A percentile compares a stretch with the other conserved stretches of the same genome.
phyloP scores from a whole-genome alignment of 2,329 filamentous ascomycete genomes.

The Alternaria metachromatica region DNA sequence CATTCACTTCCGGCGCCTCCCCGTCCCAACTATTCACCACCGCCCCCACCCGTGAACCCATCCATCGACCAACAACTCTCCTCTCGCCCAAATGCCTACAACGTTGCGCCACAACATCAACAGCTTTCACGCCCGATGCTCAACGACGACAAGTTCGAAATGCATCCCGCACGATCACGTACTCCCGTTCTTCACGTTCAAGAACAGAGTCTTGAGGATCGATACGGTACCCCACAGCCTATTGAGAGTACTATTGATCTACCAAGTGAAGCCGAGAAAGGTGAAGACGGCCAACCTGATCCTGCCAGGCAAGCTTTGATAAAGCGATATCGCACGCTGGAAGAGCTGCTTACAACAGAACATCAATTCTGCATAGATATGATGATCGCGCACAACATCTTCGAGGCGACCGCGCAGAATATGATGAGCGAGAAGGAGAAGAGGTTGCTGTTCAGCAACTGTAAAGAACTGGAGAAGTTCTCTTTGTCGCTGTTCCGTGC shows the following conservation, averaged over 20 bases:
- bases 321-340: conserved; percentile 83
- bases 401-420: conserved; percentile 87
- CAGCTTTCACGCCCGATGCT: conserved; percentile 13
- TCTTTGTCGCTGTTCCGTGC: conserved; percentile 79
- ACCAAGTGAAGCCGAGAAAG: conserved; percentile 15
- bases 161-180: conserved; percentile 30
- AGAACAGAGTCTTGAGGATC: conserved; percentile 26
- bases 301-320: conserved; percentile 58
- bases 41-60: conserved; percentile 48
- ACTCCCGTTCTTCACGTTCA: conserved; percentile 28
- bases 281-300: conserved; percentile 28
- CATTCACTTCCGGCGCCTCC: conserved; percentile 42
- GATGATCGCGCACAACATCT: conserved; percentile 97
- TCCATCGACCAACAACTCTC: conserved; percentile 23
- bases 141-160: conserved; percentile 26
- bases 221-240: conserved; percentile 25
- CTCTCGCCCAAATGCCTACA: conserved; percentile 9
- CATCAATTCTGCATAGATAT: conserved; percentile 90
- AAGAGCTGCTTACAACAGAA: conserved; percentile 92
- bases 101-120: conserved; percentile 20
- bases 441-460: conserved; percentile 91
- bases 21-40: conserved; percentile 56
- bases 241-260: conserved; percentile 16
- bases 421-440: conserved; percentile 83
- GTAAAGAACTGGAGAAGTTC: conserved; percentile 86